Evolutionary conservation across 371 early-diverging fungal genomes (phyloP), one percentile per base, ranked within the genome.

Genomic region (Nematocida sp.): DNA sequence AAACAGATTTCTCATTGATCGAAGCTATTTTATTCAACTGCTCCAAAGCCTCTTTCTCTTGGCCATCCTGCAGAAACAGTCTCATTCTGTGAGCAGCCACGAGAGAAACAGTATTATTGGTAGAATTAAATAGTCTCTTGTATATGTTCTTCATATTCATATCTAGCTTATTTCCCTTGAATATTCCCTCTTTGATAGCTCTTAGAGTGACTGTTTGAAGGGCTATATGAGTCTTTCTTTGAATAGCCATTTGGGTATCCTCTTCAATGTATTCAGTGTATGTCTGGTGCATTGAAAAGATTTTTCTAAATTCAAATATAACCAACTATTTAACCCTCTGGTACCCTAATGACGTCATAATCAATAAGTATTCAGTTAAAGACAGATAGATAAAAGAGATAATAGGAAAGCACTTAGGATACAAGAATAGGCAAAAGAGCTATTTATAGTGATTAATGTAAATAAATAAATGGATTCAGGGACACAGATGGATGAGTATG

Each of bases 261-360:
- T 23, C 46, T 19, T 25, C 46, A 41, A 79, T 79, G 34, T 77
- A 79, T 25, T 77, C 76, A 29, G 40, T 25, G 47, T 66, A 76
- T 19, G 51, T 53, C 35, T 65, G 38, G 35, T 62, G 61, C 51
- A 45, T 66, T 60, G n/a, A n/a, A n/a, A n/a, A n/a, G n/a, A n/a
- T 53, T 63, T n/a, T 17, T 53, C 27, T 60, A 67, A 40, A 48
- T 55, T 53, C 15, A 15, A 31, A 54, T n/a, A n/a, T n/a, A n/a
- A n/a, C n/a, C n/a, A n/a, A n/a, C n/a, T n/a, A n/a, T n/a, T n/a
- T n/a, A n/a, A n/a, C n/a, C n/a, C n/a, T n/a, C n/a, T n/a, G n/a
- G n/a, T n/a, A n/a, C n/a, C n/a, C n/a, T n/a, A n/a, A n/a, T n/a
- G n/a, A n/a, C n/a, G n/a, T n/a, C n/a, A n/a, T n/a, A n/a, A n/a